phyloP scores from a whole-genome alignment of 257 asterid species.

The Euphrasia confusa region DNA sequence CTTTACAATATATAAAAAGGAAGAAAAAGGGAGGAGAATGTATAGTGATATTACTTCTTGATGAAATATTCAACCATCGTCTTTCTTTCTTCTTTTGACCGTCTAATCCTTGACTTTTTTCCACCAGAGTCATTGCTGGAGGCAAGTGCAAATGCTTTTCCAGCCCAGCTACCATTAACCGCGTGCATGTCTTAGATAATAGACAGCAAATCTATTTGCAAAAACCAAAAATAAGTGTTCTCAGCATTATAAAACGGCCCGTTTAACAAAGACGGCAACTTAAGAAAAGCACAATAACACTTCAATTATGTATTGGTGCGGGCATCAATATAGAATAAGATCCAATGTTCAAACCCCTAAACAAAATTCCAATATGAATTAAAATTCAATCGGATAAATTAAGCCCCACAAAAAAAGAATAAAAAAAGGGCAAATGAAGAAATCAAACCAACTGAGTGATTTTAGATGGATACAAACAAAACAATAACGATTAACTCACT shows the following conservation, averaged over 20 bases:
- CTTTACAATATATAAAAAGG: slow-evolving; percentile 4
- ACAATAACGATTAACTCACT: neutral
- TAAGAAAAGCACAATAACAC: neutral
- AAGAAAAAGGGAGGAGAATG: slow-evolving; percentile 14
- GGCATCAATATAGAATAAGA: neutral
- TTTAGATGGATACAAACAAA: neutral
- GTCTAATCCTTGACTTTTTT: slow-evolving; percentile 69
- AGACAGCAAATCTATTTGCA: slow-evolving; percentile 24
- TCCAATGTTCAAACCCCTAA: neutral
- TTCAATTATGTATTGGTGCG: neutral
- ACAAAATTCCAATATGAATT: neutral
- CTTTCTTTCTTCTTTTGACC: slow-evolving; percentile 91
- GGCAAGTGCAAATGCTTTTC: slow-evolving; percentile 72
- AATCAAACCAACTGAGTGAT: neutral
- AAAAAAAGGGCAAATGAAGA: neutral
- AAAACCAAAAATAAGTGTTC: neutral
- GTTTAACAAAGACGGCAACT: neutral
- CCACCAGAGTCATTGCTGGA: slow-evolving; percentile 60
- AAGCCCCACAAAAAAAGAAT: neutral
- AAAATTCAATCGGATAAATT: neutral
- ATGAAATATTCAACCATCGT: slow-evolving; percentile 77
- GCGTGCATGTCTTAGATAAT: slow-evolving; percentile 52
- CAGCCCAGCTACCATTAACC: slow-evolving; percentile 57
- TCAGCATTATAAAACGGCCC: slow-evolving; percentile 7
- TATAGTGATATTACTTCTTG: slow-evolving; percentile 44